A percentile compares a stretch with the other conserved stretches of the same genome.
phyloP scores from a whole-genome alignment of 768 basidiomycete species.

The Mycena rebaudengoi region DNA sequence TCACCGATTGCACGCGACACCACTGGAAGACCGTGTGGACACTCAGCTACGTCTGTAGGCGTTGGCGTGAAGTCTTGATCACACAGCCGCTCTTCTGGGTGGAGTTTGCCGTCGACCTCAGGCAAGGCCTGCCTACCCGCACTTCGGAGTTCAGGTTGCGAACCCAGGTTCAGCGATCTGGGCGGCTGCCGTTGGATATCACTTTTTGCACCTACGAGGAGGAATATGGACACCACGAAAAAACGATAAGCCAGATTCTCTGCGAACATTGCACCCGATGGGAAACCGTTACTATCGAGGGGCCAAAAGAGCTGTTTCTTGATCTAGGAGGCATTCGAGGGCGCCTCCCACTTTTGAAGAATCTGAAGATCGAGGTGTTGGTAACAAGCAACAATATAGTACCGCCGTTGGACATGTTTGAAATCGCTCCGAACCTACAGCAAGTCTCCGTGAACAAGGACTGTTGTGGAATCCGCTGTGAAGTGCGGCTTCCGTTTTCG shows the following conservation, averaged over 20 bases:
- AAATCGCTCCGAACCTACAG: not conserved
- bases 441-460: not conserved
- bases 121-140: no score
- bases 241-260: not conserved
- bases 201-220: not conserved
- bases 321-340: not conserved
- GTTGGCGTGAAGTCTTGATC: not conserved
- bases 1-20: not conserved
- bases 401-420: not conserved
- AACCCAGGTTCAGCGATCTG: slow-evolving; percentile 2
- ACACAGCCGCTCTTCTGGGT: slow-evolving; percentile 1
- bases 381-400: not conserved
- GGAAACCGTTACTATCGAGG: not conserved
- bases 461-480: not conserved
- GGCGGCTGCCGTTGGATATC: not conserved
- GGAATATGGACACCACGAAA: not conserved
- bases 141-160: not conserved
- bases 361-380: not conserved
- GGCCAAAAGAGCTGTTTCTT: not conserved
- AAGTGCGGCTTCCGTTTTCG: not conserved
- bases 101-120: not conserved
- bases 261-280: not conserved
- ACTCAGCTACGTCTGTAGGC: not conserved
- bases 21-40: not conserved
- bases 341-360: not conserved